A percentile compares a stretch with the other conserved stretches of the same genome.
Evolutionary conservation across 2,329 filamentous ascomycete species (phyloP).

Genomic region (Cephalotrichum gorgonifer): DNA sequence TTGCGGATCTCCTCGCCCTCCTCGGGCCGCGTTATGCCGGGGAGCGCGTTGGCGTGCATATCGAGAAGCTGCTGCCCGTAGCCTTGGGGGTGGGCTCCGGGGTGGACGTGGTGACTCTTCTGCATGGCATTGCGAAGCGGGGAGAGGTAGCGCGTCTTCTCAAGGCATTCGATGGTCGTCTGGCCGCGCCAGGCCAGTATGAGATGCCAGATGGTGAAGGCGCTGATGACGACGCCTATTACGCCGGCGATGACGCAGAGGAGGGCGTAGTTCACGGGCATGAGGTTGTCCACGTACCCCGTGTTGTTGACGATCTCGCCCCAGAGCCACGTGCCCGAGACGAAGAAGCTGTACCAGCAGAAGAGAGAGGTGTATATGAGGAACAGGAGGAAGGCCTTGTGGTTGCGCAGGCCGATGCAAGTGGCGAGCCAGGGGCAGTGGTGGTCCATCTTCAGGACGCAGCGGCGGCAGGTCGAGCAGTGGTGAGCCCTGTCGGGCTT

Average conservation of each 20-base stretch:
- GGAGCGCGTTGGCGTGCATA: slow-evolving; percentile 71
- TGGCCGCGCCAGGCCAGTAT: slow-evolving; percentile 67
- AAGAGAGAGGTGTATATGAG: slow-evolving; percentile 82
- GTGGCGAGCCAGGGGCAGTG: slow-evolving; percentile 98
- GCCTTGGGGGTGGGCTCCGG: slow-evolving; percentile 40
- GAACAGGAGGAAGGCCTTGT: slow-evolving; percentile 92
- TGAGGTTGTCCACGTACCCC: slow-evolving; percentile 61
- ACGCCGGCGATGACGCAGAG: slow-evolving; percentile 81
- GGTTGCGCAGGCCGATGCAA: slow-evolving; percentile 87
- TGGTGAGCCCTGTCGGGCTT: slow-evolving; percentile 96
- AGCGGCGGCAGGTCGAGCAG: slow-evolving; percentile 88
- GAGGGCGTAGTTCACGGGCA: slow-evolving; percentile 87
- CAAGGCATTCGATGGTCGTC: slow-evolving; percentile 92
- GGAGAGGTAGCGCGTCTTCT: slow-evolving; percentile 89
- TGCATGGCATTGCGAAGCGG: slow-evolving; percentile 57
- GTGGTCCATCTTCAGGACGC: slow-evolving; percentile 98
- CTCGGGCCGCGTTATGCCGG: slow-evolving; percentile 69
- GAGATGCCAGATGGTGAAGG: slow-evolving; percentile 89
- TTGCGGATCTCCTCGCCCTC: slow-evolving; percentile 58
- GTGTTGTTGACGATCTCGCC: slow-evolving; percentile 63
- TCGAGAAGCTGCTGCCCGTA: slow-evolving; percentile 68
- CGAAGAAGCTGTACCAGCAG: slow-evolving; percentile 70
- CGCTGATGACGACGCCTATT: slow-evolving; percentile 78
- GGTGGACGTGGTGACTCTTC: slow-evolving; percentile 42
- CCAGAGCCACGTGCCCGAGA: slow-evolving; percentile 76